Evolutionary conservation across 108 stramenopile genomes (phyloP), one percentile per base, ranked within the genome.

Genomic region (Chaetoceros muelleri): DNA sequence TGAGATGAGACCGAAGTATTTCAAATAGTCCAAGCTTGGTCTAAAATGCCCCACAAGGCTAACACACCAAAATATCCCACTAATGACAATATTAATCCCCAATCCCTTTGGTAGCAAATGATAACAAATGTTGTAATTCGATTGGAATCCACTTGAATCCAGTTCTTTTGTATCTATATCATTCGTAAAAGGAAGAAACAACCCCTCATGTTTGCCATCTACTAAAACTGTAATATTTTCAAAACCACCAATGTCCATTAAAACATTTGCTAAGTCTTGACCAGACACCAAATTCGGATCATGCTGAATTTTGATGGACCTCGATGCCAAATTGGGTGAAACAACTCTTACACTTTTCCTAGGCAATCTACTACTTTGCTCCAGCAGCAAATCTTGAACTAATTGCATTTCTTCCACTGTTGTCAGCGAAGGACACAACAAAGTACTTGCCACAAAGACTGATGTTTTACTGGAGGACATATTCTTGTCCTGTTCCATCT

Each of bases 221-320:
- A 75, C 71, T 3, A 48, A 53, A 16, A 88, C 63, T 40, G 66
- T 50, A 22, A 73, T 73, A 40, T 40, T 40, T 25, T 44, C 50
- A 2, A 49, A 65, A 40, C 1, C 64, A 60, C 31, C 57, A 66
- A 10, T 65, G 57, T 23, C 31, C 29, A 70, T 58, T 20, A 76
- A 55, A 5, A 55, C 49, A 25, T 58, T 51, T 24, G 45, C 48
- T 25, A 82, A 66, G 23, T 60, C 65, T n/a, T 53, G 44, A 24
- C 64, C 64, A 21, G 62, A 53, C 13, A 85, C 53, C 25, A 70
- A 53, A 1, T 63, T 44, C 1, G 87, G 83, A 57, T 88, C 71
- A 67, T 88, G 87, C 61, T 88, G 83, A 18, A 82, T 72, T 65
- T 88, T 88, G 27, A 88, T 34, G 19, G 82, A 81, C 28, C 74